Base-by-base conservation (phyloP, 352 stramenopile genomes). In the Phytophthora pisi region DNA sequence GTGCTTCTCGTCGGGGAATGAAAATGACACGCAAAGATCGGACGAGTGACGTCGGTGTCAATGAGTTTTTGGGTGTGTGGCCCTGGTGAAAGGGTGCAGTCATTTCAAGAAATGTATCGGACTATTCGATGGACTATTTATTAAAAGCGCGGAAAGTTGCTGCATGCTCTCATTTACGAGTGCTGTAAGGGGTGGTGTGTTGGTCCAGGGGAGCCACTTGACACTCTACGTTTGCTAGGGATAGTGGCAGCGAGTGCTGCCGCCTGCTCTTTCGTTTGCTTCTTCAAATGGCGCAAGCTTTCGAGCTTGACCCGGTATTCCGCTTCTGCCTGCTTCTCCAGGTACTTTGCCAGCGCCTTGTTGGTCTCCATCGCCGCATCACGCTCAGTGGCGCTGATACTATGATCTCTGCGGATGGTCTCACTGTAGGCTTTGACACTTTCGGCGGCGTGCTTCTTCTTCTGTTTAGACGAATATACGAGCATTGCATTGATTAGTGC, bases 231-330 rank as follows among this genome's bases (percentile, higher is more conserved):
- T 38, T 36, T 57, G 16, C 36, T 50, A 28, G 49, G 30, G 53
- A n/a, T 23, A 40, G 40, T 11, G 18, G 16, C 23, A 9, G 51
- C 6, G n/a, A 57, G 56, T 16, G 6, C 43, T 20, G 23, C 18
- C 34, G 31, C 20, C 16, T 68, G 49, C 4, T 52, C 26, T 31
- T 78, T 77, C 9, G 71, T 24, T 61, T 77, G 51, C 50, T 80
- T 73, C 49, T 83, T 80, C 42, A 74, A 42, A 3, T 79, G 68
- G 1, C 77, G 79, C 3, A 91, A 61, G 24, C 64, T 77, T 15
- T 74, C 61, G 0, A 90, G 46, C 30, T 89, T 90, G 5, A 55
- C n/a, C n/a, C 78, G 79, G 57, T 89, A 90, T 60, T 92, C 84
- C 23, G 56, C 10, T 50, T 90, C 68, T 5, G 68, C 77, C 46